A percentile compares a stretch with the other conserved stretches of the same genome.
These are phyloP conservation scores for Penicillium simplicissimum DNA, from an alignment of 495 filamentous ascomycete species.

Conservation along the genomic window DNA sequence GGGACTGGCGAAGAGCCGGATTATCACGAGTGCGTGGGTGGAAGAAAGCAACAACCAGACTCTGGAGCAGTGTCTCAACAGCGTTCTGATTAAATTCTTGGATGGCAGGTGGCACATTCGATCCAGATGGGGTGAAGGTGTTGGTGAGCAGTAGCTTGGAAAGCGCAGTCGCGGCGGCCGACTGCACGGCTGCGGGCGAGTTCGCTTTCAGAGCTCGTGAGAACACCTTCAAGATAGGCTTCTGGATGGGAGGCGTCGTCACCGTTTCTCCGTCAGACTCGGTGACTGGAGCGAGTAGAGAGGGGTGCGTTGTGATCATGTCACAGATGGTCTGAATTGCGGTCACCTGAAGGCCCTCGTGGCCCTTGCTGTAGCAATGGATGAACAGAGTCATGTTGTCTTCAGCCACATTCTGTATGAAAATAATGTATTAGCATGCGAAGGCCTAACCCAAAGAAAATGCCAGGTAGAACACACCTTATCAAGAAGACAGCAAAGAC, in stretches of 20 bases:
- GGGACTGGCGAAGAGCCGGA: constrained; percentile 81
- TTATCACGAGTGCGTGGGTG: constrained; percentile 82
- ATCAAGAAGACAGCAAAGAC: constrained; percentile 87
- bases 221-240: constrained; percentile 74
- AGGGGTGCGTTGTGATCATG: constrained; percentile 84
- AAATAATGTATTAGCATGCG: constrained; percentile 13
- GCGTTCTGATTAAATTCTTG: constrained; percentile 47
- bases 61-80: constrained; percentile 71
- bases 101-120: constrained; percentile 46
- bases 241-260: constrained; percentile 47
- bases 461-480: constrained; percentile 51
- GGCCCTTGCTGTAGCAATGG: constrained; percentile 92
- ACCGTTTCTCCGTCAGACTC: constrained; percentile 45
- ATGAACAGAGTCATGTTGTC: constrained; percentile 93
- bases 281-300: constrained; percentile 58
- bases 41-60: constrained; percentile 83
- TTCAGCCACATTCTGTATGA: constrained; percentile 70
- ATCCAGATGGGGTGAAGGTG: constrained; percentile 44
- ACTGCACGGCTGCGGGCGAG: constrained; percentile 71
- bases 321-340: constrained; percentile 92
- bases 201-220: constrained; percentile 70
- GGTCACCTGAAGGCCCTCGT: constrained; percentile 83
- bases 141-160: constrained; percentile 82
- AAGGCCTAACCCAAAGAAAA: background rate
- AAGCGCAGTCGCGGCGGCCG: constrained; percentile 76